Evolutionary conservation across 352 stramenopile species (phyloP).

Genomic region (Plasmopara halstedii): DNA sequence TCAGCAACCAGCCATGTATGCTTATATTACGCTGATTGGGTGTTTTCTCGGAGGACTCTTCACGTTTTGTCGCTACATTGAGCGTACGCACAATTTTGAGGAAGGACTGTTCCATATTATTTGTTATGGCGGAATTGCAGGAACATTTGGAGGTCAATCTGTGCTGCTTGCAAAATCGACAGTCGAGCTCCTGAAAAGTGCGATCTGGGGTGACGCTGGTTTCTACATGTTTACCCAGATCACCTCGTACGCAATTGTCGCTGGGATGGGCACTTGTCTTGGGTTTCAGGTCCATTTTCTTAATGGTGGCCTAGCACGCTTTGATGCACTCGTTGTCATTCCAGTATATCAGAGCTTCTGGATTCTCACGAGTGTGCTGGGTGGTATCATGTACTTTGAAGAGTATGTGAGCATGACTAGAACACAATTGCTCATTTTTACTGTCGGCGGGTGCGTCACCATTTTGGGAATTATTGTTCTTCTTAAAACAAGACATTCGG

Average conservation of each 20-base stretch:
- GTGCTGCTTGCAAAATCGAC: constrained; percentile 87
- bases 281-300: constrained; percentile 83
- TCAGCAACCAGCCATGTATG: constrained; percentile 72
- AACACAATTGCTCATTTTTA: constrained; percentile 76
- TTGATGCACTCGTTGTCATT: constrained; percentile 85
- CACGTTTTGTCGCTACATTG: constrained; percentile 60
- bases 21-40: constrained; percentile 71
- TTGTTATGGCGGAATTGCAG: constrained; percentile 83
- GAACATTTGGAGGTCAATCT: constrained; percentile 85
- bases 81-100: constrained; percentile 60
- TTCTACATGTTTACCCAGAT: constrained; percentile 68
- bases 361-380: constrained; percentile 86
- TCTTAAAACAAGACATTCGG: constrained; percentile 47
- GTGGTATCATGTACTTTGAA: constrained; percentile 90
- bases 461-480: constrained; percentile 72
- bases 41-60: constrained; percentile 60
- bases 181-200: constrained; percentile 86
- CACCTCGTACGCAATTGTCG: constrained; percentile 76
- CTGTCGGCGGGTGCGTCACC: constrained; percentile 60
- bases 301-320: constrained; percentile 83
- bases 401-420: constrained; percentile 83
- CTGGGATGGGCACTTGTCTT: constrained; percentile 55
- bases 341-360: constrained; percentile 90
- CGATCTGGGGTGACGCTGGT: constrained; percentile 75
- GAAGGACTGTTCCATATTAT: constrained; percentile 74